phyloP scores from a whole-genome alignment of 1,284 basidiomycete species.

The Golubevia sp. region DNA sequence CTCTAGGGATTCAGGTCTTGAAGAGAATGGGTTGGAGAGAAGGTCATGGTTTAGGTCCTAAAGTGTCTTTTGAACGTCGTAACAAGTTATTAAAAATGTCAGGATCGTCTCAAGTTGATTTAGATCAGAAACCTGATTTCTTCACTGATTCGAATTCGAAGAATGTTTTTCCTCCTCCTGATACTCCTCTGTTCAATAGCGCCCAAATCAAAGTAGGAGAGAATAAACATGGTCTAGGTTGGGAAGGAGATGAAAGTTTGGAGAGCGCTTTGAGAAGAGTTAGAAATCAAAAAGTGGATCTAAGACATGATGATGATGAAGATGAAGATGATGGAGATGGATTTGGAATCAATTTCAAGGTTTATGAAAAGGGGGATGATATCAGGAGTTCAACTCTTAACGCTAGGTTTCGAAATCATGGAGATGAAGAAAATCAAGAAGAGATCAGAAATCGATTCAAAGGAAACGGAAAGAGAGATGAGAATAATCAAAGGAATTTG shows the following conservation, averaged over 20 bases:
- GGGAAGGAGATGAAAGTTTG: not conserved
- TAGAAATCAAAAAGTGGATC: not conserved
- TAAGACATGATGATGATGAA: not conserved
- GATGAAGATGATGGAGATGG: not conserved
- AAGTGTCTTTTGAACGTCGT: conserved; percentile 78
- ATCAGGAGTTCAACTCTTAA: not conserved
- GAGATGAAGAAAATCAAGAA: not conserved
- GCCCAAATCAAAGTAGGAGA: not conserved
- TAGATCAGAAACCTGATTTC: conserved; percentile 7
- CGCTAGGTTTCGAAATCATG: too few relatives aligned
- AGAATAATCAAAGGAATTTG: too few relatives aligned
- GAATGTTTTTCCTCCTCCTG: too few relatives aligned
- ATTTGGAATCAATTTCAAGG: not conserved
- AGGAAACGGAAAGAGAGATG: too few relatives aligned
- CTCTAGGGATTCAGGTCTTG: conserved; percentile 67
- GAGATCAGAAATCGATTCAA: too few relatives aligned
- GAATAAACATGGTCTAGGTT: not conserved
- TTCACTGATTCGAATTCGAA: too few relatives aligned
- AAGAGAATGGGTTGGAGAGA: conserved; percentile 93
- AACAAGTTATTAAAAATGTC: conserved; percentile 62
- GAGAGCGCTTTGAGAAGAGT: not conserved
- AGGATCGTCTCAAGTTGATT: conserved; percentile 8
- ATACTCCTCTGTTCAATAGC: not conserved
- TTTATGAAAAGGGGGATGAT: not conserved
- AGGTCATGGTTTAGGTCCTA: conserved; percentile 89